Conservation (phyloP, 225 moss, liverwort and hornwort species). For the Straminergon stramineum region DNA sequence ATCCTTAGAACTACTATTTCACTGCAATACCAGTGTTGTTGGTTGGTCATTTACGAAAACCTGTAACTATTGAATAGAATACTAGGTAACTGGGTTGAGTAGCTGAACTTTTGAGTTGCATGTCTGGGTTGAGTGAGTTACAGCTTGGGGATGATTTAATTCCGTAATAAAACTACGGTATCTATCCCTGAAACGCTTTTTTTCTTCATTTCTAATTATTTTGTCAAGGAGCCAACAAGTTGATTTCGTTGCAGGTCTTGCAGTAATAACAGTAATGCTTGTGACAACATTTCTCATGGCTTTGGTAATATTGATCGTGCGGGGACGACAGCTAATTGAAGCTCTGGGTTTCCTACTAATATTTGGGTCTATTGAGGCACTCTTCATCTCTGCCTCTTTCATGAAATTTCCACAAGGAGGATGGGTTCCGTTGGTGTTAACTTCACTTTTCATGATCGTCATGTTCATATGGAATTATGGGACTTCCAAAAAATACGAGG, state of each 20-base stretch:
- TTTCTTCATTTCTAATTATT: neutral
- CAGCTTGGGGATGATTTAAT: neutral
- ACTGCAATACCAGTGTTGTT: neutral
- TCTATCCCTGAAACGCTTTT: neutral
- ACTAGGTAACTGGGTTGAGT: neutral
- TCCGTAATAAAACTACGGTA: neutral
- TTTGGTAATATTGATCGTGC: constrained; percentile 46
- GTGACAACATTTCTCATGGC: constrained; percentile 63
- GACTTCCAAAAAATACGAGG: constrained; percentile 51
- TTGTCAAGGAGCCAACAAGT: neutral
- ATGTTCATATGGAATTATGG: constrained; percentile 81
- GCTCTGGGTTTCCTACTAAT: constrained; percentile 39
- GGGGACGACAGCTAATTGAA: constrained; percentile 21
- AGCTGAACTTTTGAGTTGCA: neutral
- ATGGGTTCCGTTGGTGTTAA: constrained; percentile 51
- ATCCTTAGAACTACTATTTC: neutral
- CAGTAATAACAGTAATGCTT: constrained; percentile 55
- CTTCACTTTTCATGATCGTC: constrained; percentile 42
- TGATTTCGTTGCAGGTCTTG: constrained; percentile 28
- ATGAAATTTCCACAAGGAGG: constrained; percentile 59
- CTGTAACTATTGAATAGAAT: neutral
- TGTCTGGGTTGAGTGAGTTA: neutral
- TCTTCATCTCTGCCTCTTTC: constrained; percentile 38
- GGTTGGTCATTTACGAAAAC: neutral
- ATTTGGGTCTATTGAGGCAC: constrained; percentile 43